phyloP scores from a whole-genome alignment of 177 flowering plant species.

The Telopea speciosissima region DNA sequence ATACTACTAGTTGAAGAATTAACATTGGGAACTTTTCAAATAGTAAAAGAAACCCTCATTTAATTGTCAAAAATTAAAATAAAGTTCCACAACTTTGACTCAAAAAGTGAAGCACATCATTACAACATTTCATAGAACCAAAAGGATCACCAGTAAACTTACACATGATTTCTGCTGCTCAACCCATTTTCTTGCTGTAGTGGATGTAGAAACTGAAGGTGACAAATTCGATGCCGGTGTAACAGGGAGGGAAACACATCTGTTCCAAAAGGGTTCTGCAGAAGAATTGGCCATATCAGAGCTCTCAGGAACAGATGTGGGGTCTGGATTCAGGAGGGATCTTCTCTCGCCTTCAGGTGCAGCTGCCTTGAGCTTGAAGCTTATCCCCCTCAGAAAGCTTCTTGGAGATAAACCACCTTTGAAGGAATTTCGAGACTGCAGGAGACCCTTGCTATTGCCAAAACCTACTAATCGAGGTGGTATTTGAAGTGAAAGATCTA shows the following conservation, averaged over 20 bases:
- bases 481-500: slow-evolving; percentile 59
- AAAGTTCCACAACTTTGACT: not conserved
- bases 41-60: too few relatives aligned
- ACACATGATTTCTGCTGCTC: slow-evolving; percentile 40
- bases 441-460: slow-evolving; percentile 36
- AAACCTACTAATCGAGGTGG: slow-evolving; percentile 46
- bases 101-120: not conserved
- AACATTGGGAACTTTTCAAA: slow-evolving; percentile 1
- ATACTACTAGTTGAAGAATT: not conserved
- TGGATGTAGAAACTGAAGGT: slow-evolving; percentile 41
- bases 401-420: slow-evolving; percentile 40
- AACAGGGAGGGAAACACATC: slow-evolving; percentile 76
- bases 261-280: slow-evolving; percentile 42
- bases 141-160: not conserved
- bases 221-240: slow-evolving; percentile 51
- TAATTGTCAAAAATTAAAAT: too few relatives aligned
- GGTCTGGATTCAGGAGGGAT: slow-evolving; percentile 48
- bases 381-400: slow-evolving; percentile 47
- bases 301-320: slow-evolving; percentile 32
- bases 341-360: slow-evolving; percentile 50
- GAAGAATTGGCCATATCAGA: slow-evolving; percentile 31
- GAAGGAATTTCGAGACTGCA: slow-evolving; percentile 38
- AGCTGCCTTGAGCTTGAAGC: slow-evolving; percentile 51
- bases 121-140: slow-evolving; percentile 1
- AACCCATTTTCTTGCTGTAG: slow-evolving; percentile 30